These are phyloP conservation scores for Penicillium sp. DNA, from an alignment of 2,329 filamentous ascomycete species.

Conservation along the genomic window DNA sequence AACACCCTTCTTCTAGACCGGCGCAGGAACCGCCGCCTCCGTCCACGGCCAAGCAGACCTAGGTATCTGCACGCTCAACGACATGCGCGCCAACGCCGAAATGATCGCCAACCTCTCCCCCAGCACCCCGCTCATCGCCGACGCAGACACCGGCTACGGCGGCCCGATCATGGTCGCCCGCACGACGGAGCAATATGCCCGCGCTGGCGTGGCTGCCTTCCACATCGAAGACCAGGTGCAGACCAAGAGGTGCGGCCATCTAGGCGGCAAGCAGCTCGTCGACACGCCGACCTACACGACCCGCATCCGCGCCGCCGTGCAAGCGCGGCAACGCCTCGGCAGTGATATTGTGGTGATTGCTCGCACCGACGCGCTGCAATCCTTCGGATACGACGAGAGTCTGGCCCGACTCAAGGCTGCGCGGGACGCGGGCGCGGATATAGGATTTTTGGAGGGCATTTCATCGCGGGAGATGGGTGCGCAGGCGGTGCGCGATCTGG, in stretches of 20 bases:
- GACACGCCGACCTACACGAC: conserved; percentile 35
- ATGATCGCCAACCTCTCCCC: conserved; percentile 57
- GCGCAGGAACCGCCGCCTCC: conserved; percentile 53
- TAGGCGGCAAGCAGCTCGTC: conserved; percentile 44
- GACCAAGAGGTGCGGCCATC: conserved; percentile 46
- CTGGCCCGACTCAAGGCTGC: conserved; percentile 42
- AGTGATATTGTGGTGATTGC: conserved; percentile 50
- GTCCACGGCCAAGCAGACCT: conserved; percentile 53
- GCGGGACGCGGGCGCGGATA: conserved; percentile 43
- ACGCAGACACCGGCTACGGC: conserved; percentile 58
- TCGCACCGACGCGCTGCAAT: conserved; percentile 43
- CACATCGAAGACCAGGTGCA: conserved; percentile 61
- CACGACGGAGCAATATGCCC: conserved; percentile 53
- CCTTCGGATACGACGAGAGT: conserved; percentile 44
- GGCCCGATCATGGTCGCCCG: conserved; percentile 53
- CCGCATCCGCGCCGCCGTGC: conserved; percentile 42
- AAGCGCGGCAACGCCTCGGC: conserved; percentile 34
- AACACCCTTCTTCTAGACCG: conserved; percentile 37
- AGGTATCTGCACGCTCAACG: conserved; percentile 53
- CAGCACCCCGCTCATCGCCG: conserved; percentile 53
- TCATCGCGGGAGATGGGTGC: conserved; percentile 41
- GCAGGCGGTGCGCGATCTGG: conserved; percentile 38
- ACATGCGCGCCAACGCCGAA: conserved; percentile 56
- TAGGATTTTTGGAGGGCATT: conserved; percentile 46
- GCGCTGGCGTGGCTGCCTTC: conserved; percentile 56